These are phyloP conservation scores for Gautieria morchelliformis DNA, from an alignment of 768 basidiomycete genomes.

Conservation along the genomic window DNA sequence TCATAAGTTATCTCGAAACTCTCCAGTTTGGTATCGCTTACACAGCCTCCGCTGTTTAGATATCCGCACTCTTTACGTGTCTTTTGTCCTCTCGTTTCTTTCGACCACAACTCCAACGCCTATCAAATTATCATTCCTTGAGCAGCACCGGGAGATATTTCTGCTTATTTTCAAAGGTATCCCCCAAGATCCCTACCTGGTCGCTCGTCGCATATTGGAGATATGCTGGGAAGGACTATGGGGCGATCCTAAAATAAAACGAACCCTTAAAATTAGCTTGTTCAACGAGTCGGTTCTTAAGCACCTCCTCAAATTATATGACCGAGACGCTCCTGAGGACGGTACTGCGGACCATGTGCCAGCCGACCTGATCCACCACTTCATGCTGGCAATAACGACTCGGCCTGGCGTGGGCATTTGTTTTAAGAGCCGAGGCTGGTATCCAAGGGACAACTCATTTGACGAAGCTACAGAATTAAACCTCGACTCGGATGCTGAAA, in stretches of 20 bases:
- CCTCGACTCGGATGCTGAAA: conserved; percentile 27
- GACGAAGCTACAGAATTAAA: conserved; percentile 25
- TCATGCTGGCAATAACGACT: conserved; percentile 75
- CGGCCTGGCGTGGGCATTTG: conserved; percentile 78
- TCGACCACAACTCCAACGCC: conserved; percentile 34
- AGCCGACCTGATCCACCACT: conserved; percentile 79
- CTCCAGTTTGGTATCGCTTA: neutral
- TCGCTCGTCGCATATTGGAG: conserved; percentile 60
- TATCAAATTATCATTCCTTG: conserved; percentile 56
- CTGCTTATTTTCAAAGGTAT: conserved; percentile 67
- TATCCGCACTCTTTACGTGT: conserved; percentile 67
- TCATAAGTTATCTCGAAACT: neutral
- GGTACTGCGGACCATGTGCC: conserved; percentile 45
- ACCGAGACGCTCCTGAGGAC: conserved; percentile 39
- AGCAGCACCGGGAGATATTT: conserved; percentile 60
- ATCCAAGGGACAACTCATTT: conserved; percentile 53
- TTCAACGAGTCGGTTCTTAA: conserved; percentile 60
- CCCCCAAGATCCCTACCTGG: conserved; percentile 49
- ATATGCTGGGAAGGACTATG: conserved; percentile 69
- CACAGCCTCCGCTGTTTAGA: conserved; percentile 33
- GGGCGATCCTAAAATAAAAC: conserved; percentile 62
- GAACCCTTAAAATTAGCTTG: conserved; percentile 58
- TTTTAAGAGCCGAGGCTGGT: conserved; percentile 88
- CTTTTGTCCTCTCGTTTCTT: conserved; percentile 68
- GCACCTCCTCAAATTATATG: conserved; percentile 68